These are phyloP conservation scores for Lactuca saligna DNA, from an alignment of 129 eudicot species.

Conservation along the genomic window DNA sequence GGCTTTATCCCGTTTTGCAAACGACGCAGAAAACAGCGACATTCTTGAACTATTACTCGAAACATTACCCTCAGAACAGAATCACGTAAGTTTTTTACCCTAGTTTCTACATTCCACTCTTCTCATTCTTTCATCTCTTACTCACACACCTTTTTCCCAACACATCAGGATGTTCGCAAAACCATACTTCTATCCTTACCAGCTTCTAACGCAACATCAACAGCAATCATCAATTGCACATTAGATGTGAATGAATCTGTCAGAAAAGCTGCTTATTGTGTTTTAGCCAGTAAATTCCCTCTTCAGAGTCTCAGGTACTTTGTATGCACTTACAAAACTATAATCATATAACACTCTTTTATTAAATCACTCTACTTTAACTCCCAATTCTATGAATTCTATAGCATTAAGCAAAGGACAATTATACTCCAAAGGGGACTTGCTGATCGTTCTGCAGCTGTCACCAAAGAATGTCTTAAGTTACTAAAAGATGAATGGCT, in stretches of 20 bases:
- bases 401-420: constrained; percentile 86
- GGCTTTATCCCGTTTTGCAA: constrained; percentile 86
- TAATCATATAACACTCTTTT: neutral
- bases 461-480: constrained; percentile 74
- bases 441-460: constrained; percentile 78
- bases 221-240: constrained; percentile 74
- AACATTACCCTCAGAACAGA: constrained; percentile 66
- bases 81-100: constrained; percentile 47
- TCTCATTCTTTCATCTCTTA: neutral
- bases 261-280: constrained; percentile 81
- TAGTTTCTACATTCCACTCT: neutral
- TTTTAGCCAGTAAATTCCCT: constrained; percentile 85
- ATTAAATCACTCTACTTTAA: neutral
- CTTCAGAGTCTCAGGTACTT: constrained; percentile 92
- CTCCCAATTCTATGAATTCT: neutral
- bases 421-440: constrained; percentile 86
- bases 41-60: constrained; percentile 78
- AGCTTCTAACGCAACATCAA: constrained; percentile 68
- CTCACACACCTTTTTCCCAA: neutral
- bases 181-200: constrained; percentile 78
- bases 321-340: neutral
- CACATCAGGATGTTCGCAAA: constrained; percentile 85
- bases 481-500: constrained; percentile 94
- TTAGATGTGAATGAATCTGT: constrained; percentile 87
- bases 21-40: constrained; percentile 88